phyloP scores from a whole-genome alignment of 192 early-diverging fungal species.

The Chytriomyces confervae region DNA sequence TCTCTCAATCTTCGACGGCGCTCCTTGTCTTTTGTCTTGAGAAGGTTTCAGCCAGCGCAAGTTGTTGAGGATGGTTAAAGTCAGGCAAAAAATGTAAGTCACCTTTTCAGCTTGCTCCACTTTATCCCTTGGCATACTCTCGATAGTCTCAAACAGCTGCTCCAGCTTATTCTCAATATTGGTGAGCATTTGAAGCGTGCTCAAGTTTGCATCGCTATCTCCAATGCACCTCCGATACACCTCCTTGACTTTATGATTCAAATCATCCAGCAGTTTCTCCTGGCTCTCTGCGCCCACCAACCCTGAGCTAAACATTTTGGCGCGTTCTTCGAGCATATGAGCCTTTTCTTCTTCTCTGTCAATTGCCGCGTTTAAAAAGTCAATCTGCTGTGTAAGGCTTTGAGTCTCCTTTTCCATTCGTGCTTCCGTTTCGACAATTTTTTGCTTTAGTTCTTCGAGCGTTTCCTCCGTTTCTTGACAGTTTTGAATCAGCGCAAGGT shows the following conservation, averaged over 20 bases:
- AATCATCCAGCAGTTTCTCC: conserved; percentile 59
- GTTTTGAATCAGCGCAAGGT: conserved; percentile 64
- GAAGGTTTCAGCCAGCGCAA: background rate
- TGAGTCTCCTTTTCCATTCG: conserved; percentile 63
- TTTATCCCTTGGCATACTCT: conserved; percentile 65
- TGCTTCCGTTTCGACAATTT: conserved; percentile 59
- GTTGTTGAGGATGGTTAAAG: background rate
- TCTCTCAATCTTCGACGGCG: conserved; percentile 60
- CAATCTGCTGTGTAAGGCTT: conserved; percentile 62
- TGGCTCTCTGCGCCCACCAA: conserved; percentile 57
- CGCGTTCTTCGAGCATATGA: conserved; percentile 56
- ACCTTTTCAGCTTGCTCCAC: conserved; percentile 70
- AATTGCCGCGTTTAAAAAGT: conserved; percentile 60
- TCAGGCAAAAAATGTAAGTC: background rate
- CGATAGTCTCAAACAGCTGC: conserved; percentile 65
- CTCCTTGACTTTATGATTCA: conserved; percentile 65
- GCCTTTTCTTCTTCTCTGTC: conserved; percentile 64
- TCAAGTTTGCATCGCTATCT: conserved; percentile 61
- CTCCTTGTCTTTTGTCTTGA: conserved; percentile 66
- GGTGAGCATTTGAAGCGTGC: conserved; percentile 64
- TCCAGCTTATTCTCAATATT: conserved; percentile 65
- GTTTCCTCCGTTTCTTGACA: conserved; percentile 70
- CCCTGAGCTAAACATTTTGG: conserved; percentile 56
- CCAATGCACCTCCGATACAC: conserved; percentile 63
- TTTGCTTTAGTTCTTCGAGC: conserved; percentile 58